Evolutionary conservation across 75 land plant genomes (phyloP).

Genomic region (Pinus taeda): DNA sequence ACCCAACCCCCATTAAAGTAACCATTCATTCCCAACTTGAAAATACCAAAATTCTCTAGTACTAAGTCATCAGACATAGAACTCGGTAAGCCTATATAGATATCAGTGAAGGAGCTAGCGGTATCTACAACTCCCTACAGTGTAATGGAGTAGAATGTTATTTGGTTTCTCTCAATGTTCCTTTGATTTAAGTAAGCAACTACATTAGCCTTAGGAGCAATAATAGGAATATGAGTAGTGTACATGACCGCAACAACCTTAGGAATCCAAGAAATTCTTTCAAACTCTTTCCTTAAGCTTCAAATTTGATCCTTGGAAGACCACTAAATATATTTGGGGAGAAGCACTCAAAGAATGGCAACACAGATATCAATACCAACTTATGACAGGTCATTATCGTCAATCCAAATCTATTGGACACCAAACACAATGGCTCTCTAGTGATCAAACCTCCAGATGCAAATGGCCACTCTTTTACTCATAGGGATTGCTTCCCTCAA

Average conservation of each 20-base stretch:
- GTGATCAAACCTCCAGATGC: constrained; percentile 93
- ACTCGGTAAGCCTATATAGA: constrained; percentile 93
- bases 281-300: constrained; percentile 55
- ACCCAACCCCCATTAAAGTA: constrained; percentile 63
- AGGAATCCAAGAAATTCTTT: constrained; percentile 68
- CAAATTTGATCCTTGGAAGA: constrained; percentile 31
- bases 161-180: constrained; percentile 92
- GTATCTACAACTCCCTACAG: constrained; percentile 88
- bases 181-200: constrained; percentile 88
- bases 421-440: constrained; percentile 88
- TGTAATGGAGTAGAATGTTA: constrained; percentile 89
- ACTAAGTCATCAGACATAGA: constrained; percentile 88
- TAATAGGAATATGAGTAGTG: constrained; percentile 92
- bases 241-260: constrained; percentile 85
- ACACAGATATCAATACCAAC: constrained; percentile 83
- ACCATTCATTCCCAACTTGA: constrained; percentile 58
- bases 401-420: constrained; percentile 84
- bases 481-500: constrained; percentile 80
- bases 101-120: constrained; percentile 75
- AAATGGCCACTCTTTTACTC: constrained; percentile 82
- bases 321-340: constrained; percentile 88
- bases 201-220: constrained; percentile 88
- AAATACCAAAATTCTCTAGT: constrained; percentile 74
- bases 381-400: constrained; percentile 98
- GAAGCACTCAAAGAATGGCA: constrained; percentile 79